Evolutionary conservation across 2,329 filamentous ascomycete species (phyloP), one percentile per base, ranked within the genome.

Genomic region (Pseudogymnoascus sp.): DNA sequence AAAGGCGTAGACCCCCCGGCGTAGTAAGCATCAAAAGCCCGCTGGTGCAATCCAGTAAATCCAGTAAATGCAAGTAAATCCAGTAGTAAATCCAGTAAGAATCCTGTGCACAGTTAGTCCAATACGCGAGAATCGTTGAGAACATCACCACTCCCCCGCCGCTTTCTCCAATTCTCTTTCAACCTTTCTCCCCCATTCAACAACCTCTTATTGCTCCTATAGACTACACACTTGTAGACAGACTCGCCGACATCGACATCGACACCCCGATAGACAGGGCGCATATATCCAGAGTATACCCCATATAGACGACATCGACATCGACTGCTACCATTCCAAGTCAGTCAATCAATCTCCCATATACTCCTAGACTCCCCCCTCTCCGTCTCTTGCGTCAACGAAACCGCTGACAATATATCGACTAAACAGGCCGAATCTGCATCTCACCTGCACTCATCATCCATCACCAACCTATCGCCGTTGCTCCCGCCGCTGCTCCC

Each of bases 141-240:
- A 53, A 53, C 46, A 53, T 53, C 46, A 53, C 46, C 46, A 53
- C 46, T 53, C 23, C 25, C 40, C 46, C 25, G 46, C 46, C 46
- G 18, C 18, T 14, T 31, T 23, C 25, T 31, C 25, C 46, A 31
- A 12, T 10, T 53, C 46, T 53, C 46, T 53, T 53, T 53, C 46
- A 46, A 53, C 46, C 31, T 53, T 31, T 53, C 21, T 28, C 18
- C 21, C 44, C 16, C 21, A 5, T 25, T 23, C 21, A 23, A 3
- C 21, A 53, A 53, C 28, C 11, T 14, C 12, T 11, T 16, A 4
- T 11, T 53, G 8, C 25, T 31, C 46, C 46, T 16, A 53, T 53
- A 31, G 31, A 11, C 46, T 31, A 18, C 25, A 53, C n/a, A 18
- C 14, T 53, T 21, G n/a, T 53, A 53, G 25, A 53, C 28, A 46